Percentiles rank a stretch among this genome's conserved stretches.
phyloP scores from a whole-genome alignment of 208 protist species.

The Trypanosoma avium region DNA sequence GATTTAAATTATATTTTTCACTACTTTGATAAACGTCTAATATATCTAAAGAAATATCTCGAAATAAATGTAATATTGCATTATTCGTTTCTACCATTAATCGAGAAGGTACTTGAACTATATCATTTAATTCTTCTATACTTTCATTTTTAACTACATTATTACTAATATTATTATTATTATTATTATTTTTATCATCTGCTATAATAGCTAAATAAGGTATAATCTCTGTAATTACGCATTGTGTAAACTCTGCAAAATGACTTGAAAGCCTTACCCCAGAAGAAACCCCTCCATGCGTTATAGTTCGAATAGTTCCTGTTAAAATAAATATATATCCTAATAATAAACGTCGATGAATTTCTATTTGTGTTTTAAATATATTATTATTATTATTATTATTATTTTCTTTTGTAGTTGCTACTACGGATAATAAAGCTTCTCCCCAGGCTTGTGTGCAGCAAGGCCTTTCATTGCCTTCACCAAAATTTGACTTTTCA shows the following conservation, averaged over 20 bases:
- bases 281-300: conserved; percentile 18
- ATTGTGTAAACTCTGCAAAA: conserved; percentile 37
- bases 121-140: background rate
- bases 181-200: conserved; percentile 31
- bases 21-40: conserved; percentile 38
- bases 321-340: conserved; percentile 57
- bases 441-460: conserved; percentile 65
- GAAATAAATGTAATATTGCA: conserved; percentile 52
- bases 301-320: conserved; percentile 48
- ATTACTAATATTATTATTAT: too few species aligned
- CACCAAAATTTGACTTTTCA: conserved; percentile 50
- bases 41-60: conserved; percentile 55
- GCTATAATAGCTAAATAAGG: conserved; percentile 42
- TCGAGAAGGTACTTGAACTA: conserved; percentile 30
- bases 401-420: too few species aligned
- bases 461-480: conserved; percentile 83
- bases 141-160: background rate
- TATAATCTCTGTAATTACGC: conserved; percentile 35
- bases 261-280: conserved; percentile 50
- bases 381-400: conserved; percentile 9
- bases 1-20: background rate
- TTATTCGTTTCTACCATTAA: conserved; percentile 67
- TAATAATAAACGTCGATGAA: conserved; percentile 54
- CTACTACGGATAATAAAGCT: conserved; percentile 38
- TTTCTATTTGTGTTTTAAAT: conserved; percentile 14